A percentile compares a stretch with the other conserved stretches of the same genome.
Conservation (phyloP, 371 early-diverging fungal genomes). For the Mucor ambiguus region DNA sequence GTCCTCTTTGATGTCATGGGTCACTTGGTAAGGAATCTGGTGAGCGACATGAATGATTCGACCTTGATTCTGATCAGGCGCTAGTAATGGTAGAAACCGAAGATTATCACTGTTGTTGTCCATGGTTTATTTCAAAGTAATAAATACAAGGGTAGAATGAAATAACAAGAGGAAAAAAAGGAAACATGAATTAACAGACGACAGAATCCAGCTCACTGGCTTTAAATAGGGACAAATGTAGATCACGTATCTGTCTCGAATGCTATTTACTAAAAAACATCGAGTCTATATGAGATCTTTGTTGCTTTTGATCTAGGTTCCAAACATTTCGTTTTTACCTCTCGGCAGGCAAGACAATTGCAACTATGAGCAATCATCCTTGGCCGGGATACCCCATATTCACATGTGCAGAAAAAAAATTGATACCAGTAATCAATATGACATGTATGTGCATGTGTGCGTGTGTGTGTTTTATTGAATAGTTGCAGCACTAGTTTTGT, state of each 20-base stretch:
- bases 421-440: not conserved
- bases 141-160: not conserved
- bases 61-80: constrained; percentile 20
- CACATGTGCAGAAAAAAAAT: not conserved
- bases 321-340: constrained; percentile 29
- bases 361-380: constrained; percentile 39
- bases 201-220: not conserved
- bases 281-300: constrained; percentile 34
- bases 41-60: constrained; percentile 38
- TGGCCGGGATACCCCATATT: constrained; percentile 37
- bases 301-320: constrained; percentile 34
- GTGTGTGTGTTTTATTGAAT: not conserved
- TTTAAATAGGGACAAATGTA: constrained; percentile 17
- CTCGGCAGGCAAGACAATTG: constrained; percentile 44
- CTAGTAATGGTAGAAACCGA: constrained; percentile 18
- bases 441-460: not conserved
- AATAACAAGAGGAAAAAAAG: not conserved
- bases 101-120: not conserved
- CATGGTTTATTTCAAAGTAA: not conserved
- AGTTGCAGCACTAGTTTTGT: not conserved
- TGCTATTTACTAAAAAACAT: constrained; percentile 17
- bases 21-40: constrained; percentile 29
- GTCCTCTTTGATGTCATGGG: constrained; percentile 18
- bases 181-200: not conserved
- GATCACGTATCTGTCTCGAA: constrained; percentile 42